phyloP scores from a whole-genome alignment of 1,284 basidiomycete genomes.

The Ustanciosporium gigantosporum region DNA sequence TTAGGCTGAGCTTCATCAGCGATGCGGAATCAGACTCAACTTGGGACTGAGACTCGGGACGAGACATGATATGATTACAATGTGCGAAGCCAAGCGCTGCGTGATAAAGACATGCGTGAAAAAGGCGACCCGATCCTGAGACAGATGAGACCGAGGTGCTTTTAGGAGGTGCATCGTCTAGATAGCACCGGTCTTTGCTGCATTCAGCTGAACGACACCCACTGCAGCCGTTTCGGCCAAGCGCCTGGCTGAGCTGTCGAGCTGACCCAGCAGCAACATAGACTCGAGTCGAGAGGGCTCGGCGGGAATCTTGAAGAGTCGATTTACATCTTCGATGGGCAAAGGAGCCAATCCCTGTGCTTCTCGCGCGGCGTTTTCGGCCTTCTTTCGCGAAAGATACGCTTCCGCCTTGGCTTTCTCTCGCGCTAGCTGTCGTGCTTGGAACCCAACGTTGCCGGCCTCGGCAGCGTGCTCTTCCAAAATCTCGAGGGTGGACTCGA shows the following conservation, averaged over 20 bases:
- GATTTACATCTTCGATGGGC: constrained; percentile 62
- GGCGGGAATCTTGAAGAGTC: constrained; percentile 76
- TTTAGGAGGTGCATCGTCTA: too few species aligned
- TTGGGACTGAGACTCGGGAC: too few species aligned
- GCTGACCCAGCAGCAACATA: constrained; percentile 65
- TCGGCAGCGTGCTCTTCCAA: constrained; percentile 57
- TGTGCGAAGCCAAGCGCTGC: too few species aligned
- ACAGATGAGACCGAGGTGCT: too few species aligned
- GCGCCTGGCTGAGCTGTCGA: constrained; percentile 61
- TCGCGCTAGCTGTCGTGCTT: constrained; percentile 84
- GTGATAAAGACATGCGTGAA: too few species aligned
- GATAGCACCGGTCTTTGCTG: constrained; percentile 51
- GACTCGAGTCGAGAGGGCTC: constrained; percentile 91
- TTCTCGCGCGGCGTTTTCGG: constrained; percentile 82
- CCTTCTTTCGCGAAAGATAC: constrained; percentile 65
- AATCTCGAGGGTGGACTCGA: constrained; percentile 58
- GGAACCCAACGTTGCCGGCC: constrained; percentile 81
- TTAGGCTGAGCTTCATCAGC: too few species aligned
- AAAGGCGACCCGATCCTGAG: too few species aligned
- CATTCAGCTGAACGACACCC: constrained; percentile 62
- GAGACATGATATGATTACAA: too few species aligned
- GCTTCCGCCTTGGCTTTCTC: constrained; percentile 84
- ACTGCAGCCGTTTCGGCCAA: constrained; percentile 64
- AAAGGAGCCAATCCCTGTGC: constrained; percentile 83
- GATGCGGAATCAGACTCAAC: too few species aligned